A percentile compares a stretch with the other conserved stretches of the same genome.
Evolutionary conservation across 2,329 filamentous ascomycete species (phyloP).

Genomic region (Curvularia hawaiiensis): DNA sequence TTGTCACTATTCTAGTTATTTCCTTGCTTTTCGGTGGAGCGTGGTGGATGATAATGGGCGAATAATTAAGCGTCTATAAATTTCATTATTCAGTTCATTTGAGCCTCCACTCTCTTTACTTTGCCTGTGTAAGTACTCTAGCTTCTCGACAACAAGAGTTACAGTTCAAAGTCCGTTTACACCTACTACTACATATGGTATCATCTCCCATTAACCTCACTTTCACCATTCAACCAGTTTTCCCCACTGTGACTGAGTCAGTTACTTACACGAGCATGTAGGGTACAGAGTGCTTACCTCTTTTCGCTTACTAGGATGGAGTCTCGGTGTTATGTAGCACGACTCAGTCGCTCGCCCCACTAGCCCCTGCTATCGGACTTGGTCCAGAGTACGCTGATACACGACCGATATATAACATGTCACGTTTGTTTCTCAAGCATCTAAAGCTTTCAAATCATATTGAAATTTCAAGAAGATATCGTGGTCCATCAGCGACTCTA

Average conservation of each 20-base stretch:
- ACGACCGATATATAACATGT: too few species aligned
- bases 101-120: not conserved
- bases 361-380: too few species aligned
- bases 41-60: conserved; percentile 54
- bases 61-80: conserved; percentile 9
- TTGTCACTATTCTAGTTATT: conserved; percentile 65
- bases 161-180: not conserved
- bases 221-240: not conserved
- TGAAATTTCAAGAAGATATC: too few species aligned
- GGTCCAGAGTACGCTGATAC: too few species aligned
- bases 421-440: too few species aligned
- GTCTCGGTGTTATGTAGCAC: too few species aligned
- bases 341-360: too few species aligned
- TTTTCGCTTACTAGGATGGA: too few species aligned
- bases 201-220: not conserved
- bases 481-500: too few species aligned
- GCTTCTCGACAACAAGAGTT: not conserved
- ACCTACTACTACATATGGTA: not conserved
- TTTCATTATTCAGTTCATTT: not conserved
- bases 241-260: not conserved
- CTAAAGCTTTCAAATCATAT: too few species aligned
- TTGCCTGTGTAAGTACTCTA: not conserved
- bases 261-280: too few species aligned
- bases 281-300: too few species aligned
- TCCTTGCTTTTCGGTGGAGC: conserved; percentile 59